phyloP scores from a whole-genome alignment of 495 filamentous ascomycete species.

The Arthonia radiata region DNA sequence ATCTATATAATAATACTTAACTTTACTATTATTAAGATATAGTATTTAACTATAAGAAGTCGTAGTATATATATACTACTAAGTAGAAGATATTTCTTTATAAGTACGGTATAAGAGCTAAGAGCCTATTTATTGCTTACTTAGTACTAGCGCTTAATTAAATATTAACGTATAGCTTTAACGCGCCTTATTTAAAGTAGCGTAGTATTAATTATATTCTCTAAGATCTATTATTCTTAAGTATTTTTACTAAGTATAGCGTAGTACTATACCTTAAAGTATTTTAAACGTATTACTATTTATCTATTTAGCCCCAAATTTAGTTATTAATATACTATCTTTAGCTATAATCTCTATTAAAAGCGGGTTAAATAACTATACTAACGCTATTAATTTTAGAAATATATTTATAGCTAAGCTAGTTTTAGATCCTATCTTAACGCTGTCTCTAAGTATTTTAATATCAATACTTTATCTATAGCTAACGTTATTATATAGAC shows the following conservation, averaged over 20 bases:
- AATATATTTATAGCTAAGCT: not conserved
- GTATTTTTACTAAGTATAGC: not conserved
- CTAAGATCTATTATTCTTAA: not conserved
- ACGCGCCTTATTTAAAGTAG: not conserved
- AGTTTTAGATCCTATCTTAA: not conserved
- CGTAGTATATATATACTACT: not conserved
- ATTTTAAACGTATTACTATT: not conserved
- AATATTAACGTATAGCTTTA: not conserved
- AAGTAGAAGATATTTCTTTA: not conserved
- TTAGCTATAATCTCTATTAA: no score
- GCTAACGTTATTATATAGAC: not conserved
- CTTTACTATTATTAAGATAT: not conserved
- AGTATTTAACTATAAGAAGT: not conserved
- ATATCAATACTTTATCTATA: not conserved
- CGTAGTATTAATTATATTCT: not conserved
- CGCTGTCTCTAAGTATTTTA: not conserved
- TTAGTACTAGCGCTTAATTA: not conserved
- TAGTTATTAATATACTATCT: constrained; percentile 1
- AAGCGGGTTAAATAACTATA: no score
- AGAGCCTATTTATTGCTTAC: not conserved
- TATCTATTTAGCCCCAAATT: not conserved
- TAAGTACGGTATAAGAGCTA: not conserved
- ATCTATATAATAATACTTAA: not conserved
- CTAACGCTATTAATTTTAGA: no score
- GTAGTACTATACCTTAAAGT: not conserved